Conservation (phyloP, 1,139 yeast genomes). For the Kluyveromyces sp. region DNA sequence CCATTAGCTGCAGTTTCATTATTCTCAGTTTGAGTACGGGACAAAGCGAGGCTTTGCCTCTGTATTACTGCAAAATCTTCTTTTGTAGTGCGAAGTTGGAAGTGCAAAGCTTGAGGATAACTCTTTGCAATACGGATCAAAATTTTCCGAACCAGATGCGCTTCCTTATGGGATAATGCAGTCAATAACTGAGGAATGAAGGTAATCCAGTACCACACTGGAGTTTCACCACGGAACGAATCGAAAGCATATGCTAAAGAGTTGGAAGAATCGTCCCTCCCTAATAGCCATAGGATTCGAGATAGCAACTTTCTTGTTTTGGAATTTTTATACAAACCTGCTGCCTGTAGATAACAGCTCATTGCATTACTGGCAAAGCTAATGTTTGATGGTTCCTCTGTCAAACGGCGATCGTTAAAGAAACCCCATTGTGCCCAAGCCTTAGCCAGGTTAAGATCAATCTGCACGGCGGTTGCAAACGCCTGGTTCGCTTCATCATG, state of each 20-base stretch:
- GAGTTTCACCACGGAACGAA: constrained; percentile 89
- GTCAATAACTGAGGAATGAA: constrained; percentile 91
- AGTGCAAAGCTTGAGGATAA: constrained; percentile 95
- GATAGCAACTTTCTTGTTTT: constrained; percentile 85
- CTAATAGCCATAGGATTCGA: constrained; percentile 86
- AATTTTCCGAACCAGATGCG: constrained; percentile 77
- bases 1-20: constrained; percentile 14
- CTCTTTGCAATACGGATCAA: constrained; percentile 89
- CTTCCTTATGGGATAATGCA: constrained; percentile 85
- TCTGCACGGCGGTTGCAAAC: constrained; percentile 94
- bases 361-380: constrained; percentile 89
- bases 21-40: constrained; percentile 36
- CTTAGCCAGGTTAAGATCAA: constrained; percentile 86
- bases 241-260: constrained; percentile 84
- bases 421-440: constrained; percentile 99
- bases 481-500: constrained; percentile 96
- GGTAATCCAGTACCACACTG: constrained; percentile 99
- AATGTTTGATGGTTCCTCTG: constrained; percentile 77
- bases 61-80: constrained; percentile 90
- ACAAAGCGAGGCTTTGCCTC: constrained; percentile 63
- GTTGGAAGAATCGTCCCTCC: constrained; percentile 82
- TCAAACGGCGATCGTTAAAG: constrained; percentile 82
- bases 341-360: constrained; percentile 94
- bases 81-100: constrained; percentile 88
- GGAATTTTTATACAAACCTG: constrained; percentile 88